Conservation (phyloP, 2,329 filamentous ascomycete genomes). For the Aspergillus cejpii region DNA sequence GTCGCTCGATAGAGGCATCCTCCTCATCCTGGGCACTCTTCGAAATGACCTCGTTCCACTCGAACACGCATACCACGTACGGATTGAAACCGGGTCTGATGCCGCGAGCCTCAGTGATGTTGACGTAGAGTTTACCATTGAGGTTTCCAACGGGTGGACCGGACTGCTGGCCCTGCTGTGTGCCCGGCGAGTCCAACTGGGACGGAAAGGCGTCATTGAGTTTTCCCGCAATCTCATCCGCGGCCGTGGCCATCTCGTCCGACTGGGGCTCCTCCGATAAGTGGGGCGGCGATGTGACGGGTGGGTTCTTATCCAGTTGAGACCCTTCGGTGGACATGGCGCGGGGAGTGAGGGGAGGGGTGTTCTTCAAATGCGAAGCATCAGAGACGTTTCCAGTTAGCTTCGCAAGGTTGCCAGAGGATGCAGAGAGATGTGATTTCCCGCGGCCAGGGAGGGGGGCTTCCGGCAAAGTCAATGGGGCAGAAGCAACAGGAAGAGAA, state of each 20-base stretch:
- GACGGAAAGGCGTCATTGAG: conserved; percentile 34
- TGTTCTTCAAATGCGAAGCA: conserved; percentile 68
- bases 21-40: conserved; percentile 65
- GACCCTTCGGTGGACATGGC: conserved; percentile 64
- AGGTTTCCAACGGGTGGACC: conserved; percentile 62
- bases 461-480: conserved; percentile 40
- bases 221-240: conserved; percentile 34
- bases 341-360: conserved; percentile 80
- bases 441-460: conserved; percentile 47
- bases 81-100: conserved; percentile 77
- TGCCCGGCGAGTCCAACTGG: conserved; percentile 14
- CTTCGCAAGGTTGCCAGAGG: conserved; percentile 48
- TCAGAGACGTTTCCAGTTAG: conserved; percentile 73
- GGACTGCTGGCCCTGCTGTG: conserved; percentile 25
- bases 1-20: conserved; percentile 56
- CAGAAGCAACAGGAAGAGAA: conserved; percentile 49
- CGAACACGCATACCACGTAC: conserved; percentile 94
- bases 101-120: conserved; percentile 77
- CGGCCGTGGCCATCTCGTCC: conserved; percentile 23
- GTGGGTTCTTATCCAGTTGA: conserved; percentile 29
- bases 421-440: conserved; percentile 37
- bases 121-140: conserved; percentile 83
- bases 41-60: conserved; percentile 93
- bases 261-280: conserved; percentile 17
- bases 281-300: conserved; percentile 19